Evolutionary conservation across 371 early-diverging fungal genomes (phyloP).

Genomic region (Actinomucor elegans): DNA sequence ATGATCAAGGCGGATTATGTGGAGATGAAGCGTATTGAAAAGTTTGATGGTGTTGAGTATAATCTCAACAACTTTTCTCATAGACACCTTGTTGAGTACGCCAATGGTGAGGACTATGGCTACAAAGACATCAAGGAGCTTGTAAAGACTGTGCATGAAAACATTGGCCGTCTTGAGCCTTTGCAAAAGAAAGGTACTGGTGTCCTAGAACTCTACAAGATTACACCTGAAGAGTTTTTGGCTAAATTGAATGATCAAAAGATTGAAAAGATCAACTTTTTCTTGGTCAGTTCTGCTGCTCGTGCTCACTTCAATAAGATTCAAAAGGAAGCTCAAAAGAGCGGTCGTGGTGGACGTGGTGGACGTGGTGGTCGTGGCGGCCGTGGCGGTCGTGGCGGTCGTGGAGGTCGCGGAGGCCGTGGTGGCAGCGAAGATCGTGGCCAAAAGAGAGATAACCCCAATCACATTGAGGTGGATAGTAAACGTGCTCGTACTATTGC

Average conservation of each 20-base stretch:
- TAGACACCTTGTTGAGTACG: constrained; percentile 32
- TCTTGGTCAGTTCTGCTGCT: constrained; percentile 16
- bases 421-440: constrained; percentile 9
- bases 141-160: constrained; percentile 8
- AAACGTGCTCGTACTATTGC: constrained; percentile 15
- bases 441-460: constrained; percentile 9
- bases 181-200: constrained; percentile 23
- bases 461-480: constrained; percentile 5
- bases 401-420: constrained; percentile 16
- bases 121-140: constrained; percentile 34
- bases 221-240: constrained; percentile 38
- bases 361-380: constrained; percentile 23
- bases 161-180: constrained; percentile 20
- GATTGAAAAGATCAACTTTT: constrained; percentile 17
- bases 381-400: constrained; percentile 23
- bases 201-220: constrained; percentile 31
- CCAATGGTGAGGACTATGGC: constrained; percentile 21
- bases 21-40: constrained; percentile 42
- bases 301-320: constrained; percentile 21
- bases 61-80: background rate
- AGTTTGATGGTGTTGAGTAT: constrained; percentile 18
- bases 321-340: constrained; percentile 12
- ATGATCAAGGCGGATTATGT: constrained; percentile 48
- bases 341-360: constrained; percentile 26
- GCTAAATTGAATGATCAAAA: constrained; percentile 25